Evolutionary conservation across 1,284 basidiomycete genomes (phyloP).

Genomic region (Ceratobasidium sp.): DNA sequence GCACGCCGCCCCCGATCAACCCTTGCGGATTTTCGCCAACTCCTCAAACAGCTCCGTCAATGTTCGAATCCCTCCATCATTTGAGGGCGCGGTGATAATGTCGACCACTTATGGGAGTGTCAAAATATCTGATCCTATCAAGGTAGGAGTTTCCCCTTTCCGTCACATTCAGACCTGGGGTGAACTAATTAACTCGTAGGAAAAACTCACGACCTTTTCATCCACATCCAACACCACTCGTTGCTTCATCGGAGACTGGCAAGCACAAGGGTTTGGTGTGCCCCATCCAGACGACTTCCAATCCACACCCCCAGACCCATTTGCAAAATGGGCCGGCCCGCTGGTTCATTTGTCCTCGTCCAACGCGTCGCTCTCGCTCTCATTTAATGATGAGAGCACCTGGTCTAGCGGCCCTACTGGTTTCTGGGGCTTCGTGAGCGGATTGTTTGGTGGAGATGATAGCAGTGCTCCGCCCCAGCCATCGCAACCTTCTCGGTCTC

Average conservation of each 20-base stretch:
- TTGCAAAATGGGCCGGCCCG: conserved; percentile 22
- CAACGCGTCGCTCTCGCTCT: neutral
- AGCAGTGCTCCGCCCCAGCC: too few species aligned
- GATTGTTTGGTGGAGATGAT: too few species aligned
- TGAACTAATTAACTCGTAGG: neutral
- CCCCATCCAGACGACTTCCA: neutral
- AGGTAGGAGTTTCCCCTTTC: neutral
- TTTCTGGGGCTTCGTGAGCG: too few species aligned
- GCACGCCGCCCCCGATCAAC: conserved; percentile 1
- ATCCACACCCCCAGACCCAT: conserved; percentile 4
- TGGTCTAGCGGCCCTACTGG: too few species aligned
- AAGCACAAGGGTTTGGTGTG: neutral
- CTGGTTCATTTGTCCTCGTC: neutral
- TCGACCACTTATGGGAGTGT: conserved; percentile 2
- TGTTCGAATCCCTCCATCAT: conserved; percentile 9
- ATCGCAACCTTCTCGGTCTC: too few species aligned
- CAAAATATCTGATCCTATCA: conserved; percentile 17
- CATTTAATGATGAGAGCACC: conserved; percentile 17
- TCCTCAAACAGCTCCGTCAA: conserved; percentile 2
- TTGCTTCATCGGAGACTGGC: conserved; percentile 17
- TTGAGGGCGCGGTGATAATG: conserved; percentile 7
- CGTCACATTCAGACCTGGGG: too few species aligned
- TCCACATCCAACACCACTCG: conserved; percentile 4
- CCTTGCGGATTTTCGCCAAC: conserved; percentile 4
- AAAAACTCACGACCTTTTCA: conserved; percentile 6